phyloP scores from a whole-genome alignment of 495 filamentous ascomycete genomes.

The Xylaria grammica region DNA sequence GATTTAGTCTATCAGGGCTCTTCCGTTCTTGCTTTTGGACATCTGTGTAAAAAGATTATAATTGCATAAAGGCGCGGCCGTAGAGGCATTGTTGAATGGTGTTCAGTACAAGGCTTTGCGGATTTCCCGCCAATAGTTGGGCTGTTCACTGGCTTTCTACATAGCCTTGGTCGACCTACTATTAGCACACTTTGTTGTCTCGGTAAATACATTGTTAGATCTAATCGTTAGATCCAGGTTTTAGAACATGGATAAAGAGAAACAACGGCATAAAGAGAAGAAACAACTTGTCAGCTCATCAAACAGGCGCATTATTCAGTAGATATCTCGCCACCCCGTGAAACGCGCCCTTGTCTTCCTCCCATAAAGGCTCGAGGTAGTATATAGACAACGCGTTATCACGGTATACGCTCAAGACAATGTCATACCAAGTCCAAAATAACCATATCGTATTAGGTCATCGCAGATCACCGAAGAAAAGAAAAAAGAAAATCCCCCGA shows the following conservation, averaged over 20 bases:
- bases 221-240: too few relatives aligned
- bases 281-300: too few relatives aligned
- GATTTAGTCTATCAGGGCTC: not conserved
- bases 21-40: constrained; percentile 17
- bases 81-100: not conserved
- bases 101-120: not conserved
- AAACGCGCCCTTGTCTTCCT: not conserved
- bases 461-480: too few relatives aligned
- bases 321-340: not conserved
- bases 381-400: too few relatives aligned
- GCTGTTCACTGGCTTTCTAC: not conserved
- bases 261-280: too few relatives aligned
- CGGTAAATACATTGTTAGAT: not conserved
- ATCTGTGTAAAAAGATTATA: not conserved
- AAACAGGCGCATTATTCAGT: too few relatives aligned
- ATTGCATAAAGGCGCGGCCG: not conserved
- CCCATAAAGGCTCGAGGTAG: too few relatives aligned
- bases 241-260: too few relatives aligned
- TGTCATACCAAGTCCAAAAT: too few relatives aligned
- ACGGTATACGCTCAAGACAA: too few relatives aligned
- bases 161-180: not conserved
- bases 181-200: not conserved
- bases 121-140: not conserved
- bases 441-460: too few relatives aligned
- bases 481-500: too few relatives aligned